These are phyloP conservation scores for Aspergillus ruber DNA, from an alignment of 2,329 filamentous ascomycete species.

Conservation along the genomic window DNA sequence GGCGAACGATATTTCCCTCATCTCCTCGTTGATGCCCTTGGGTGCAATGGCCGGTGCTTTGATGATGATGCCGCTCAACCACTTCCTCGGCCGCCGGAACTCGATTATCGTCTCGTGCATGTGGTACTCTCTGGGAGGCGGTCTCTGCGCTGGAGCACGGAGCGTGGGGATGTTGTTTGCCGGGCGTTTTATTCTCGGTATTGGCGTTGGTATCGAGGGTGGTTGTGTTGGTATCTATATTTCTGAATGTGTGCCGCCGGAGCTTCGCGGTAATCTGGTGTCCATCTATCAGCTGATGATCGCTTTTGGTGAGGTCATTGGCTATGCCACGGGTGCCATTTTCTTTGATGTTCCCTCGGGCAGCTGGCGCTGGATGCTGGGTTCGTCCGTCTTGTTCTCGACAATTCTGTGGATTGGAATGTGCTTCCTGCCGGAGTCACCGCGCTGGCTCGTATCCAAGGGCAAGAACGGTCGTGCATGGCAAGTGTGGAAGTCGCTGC, in stretches of 20 bases:
- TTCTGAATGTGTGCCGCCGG: constrained; percentile 60
- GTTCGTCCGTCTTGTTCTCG: constrained; percentile 64
- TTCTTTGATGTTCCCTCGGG: constrained; percentile 59
- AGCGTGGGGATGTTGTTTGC: constrained; percentile 67
- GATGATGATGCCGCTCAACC: constrained; percentile 60
- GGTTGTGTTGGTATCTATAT: constrained; percentile 71
- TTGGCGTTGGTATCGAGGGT: constrained; percentile 66
- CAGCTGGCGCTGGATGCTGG: constrained; percentile 69
- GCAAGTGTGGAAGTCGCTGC: constrained; percentile 67
- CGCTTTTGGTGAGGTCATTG: constrained; percentile 65
- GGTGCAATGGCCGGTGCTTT: constrained; percentile 66
- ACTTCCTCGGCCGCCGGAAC: constrained; percentile 59
- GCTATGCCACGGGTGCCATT: constrained; percentile 66
- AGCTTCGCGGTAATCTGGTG: constrained; percentile 64
- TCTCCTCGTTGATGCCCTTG: constrained; percentile 65
- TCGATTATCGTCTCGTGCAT: constrained; percentile 64
- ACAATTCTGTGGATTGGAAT: constrained; percentile 58
- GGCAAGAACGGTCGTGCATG: constrained; percentile 54
- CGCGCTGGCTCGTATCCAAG: constrained; percentile 66
- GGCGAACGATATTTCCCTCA: constrained; percentile 53
- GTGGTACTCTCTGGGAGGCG: constrained; percentile 64
- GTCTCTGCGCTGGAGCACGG: constrained; percentile 60
- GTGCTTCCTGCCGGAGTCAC: constrained; percentile 64
- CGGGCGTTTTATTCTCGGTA: constrained; percentile 61
- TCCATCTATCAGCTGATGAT: constrained; percentile 72